Base-by-base conservation (phyloP, 2,329 filamentous ascomycete species). In the Pseudomassariella vexata region DNA sequence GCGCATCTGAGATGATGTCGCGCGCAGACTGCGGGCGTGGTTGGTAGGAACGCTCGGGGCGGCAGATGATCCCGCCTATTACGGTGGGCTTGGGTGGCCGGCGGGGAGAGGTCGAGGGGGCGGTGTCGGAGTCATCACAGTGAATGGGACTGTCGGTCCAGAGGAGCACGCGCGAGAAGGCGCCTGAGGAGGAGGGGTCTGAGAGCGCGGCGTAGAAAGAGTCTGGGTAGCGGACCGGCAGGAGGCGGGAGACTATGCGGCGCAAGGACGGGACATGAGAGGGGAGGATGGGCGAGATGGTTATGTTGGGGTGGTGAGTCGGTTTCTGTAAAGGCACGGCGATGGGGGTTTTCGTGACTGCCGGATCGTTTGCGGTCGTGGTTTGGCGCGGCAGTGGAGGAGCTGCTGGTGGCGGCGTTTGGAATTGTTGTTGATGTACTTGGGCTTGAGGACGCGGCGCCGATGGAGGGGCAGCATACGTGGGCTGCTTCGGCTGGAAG, bases 211-310 rank as follows among this genome's bases (percentile, higher is more conserved):
- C 56, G 64, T 81, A 83, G 60, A 82, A 82, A 28, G 65, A 63
- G 50, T 82, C 77, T 3, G 74, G 68, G 52, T 82, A 83, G 52
- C 63, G 61, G 37, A 82, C 73, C 30, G 73, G 75, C 1, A 83
- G 72, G 32, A 82, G 68, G 30, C 82, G 68, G 26, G 73, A 61
- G 55, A 80, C 81, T 55, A 83, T 79, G 45, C 77, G 72, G 23
- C 73, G 74, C 5, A 83, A 64, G 26, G 73, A 65, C 35, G 70
- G 60, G 35, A 81, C 56, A 54, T 82, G 74, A 27, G 59, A 48
- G 26, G 63, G 55, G 1, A 60, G 56, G 32, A 79, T 57, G 32
- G 62, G 60, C 5, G 68, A 65, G 48, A 82, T 73, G 36, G 58
- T 55, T 14, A 74, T 73, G 50, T 73, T 63, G 10, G 55, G 56